A percentile compares a stretch with the other conserved stretches of the same genome.
Conservation (phyloP, 257 asterid species). For the Nicotiana tabacum region DNA sequence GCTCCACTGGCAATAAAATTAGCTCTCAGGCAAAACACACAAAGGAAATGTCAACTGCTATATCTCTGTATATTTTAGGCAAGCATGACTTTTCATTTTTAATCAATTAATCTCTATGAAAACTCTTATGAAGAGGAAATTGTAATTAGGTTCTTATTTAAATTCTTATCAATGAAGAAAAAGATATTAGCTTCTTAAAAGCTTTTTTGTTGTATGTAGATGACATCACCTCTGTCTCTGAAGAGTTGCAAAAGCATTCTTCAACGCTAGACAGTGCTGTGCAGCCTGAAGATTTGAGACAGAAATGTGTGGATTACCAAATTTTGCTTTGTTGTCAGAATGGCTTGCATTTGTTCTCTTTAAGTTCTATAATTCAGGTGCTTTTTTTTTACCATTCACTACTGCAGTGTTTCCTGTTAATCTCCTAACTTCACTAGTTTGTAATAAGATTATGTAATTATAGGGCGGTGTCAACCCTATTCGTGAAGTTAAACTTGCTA, state of each 20-base stretch:
- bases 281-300: constrained; percentile 24
- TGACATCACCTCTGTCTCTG: constrained; percentile 26
- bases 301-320: constrained; percentile 31
- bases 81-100: constrained; percentile 29
- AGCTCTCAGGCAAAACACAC: constrained; percentile 43
- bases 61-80: constrained; percentile 70
- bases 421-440: constrained; percentile 19
- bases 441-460: constrained; percentile 17
- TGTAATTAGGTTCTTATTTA: not conserved
- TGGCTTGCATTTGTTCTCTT: constrained; percentile 49
- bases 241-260: constrained; percentile 36
- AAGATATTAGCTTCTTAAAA: constrained; percentile 21
- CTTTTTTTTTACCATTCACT: constrained; percentile 11
- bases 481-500: constrained; percentile 51
- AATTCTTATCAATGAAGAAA: not conserved
- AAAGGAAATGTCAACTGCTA: constrained; percentile 51
- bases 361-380: constrained; percentile 62
- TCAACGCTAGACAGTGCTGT: constrained; percentile 24
- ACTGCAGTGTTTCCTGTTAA: not conserved
- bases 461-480: constrained; percentile 51
- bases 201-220: constrained; percentile 56
- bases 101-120: constrained; percentile 1
- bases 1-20: constrained; percentile 48
- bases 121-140: not conserved
- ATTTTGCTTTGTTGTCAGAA: constrained; percentile 74